Evolutionary conservation across 805 yeast genomes (phyloP).

Genomic region (Nematodospora valgi): DNA sequence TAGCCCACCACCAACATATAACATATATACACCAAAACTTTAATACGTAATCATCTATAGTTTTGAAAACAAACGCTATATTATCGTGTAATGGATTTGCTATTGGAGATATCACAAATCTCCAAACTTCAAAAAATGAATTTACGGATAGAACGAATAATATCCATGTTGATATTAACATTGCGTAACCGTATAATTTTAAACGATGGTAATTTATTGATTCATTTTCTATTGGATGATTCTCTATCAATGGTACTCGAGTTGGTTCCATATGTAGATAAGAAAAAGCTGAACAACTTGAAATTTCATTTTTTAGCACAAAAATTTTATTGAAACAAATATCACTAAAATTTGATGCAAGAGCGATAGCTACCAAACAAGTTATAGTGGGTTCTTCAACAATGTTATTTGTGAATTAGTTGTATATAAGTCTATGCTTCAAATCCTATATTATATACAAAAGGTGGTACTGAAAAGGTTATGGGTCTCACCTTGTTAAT

Average conservation of each 20-base stretch:
- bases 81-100: slow-evolving; percentile 11
- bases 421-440: too few species aligned
- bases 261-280: too few species aligned
- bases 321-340: too few species aligned
- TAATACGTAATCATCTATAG: slow-evolving; percentile 27
- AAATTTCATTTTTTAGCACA: too few species aligned
- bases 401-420: too few species aligned
- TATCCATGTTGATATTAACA: slow-evolving; percentile 28
- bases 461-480: too few species aligned
- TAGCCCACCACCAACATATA: slow-evolving; percentile 60
- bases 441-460: too few species aligned
- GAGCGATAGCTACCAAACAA: too few species aligned
- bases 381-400: too few species aligned
- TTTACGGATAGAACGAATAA: slow-evolving; percentile 31
- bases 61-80: slow-evolving; percentile 15
- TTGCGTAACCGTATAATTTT: slow-evolving; percentile 24
- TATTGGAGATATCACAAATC: slow-evolving; percentile 29
- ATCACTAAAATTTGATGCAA: too few species aligned
- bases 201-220: slow-evolving; percentile 8
- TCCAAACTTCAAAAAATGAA: slow-evolving; percentile 35
- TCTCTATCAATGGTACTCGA: slow-evolving; percentile 20
- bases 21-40: slow-evolving; percentile 39
- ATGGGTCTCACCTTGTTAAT: too few species aligned
- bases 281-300: too few species aligned
- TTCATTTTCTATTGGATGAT: slow-evolving; percentile 7